These are phyloP conservation scores for Pichia insulana DNA, from an alignment of 805 yeast species.

Conservation along the genomic window DNA sequence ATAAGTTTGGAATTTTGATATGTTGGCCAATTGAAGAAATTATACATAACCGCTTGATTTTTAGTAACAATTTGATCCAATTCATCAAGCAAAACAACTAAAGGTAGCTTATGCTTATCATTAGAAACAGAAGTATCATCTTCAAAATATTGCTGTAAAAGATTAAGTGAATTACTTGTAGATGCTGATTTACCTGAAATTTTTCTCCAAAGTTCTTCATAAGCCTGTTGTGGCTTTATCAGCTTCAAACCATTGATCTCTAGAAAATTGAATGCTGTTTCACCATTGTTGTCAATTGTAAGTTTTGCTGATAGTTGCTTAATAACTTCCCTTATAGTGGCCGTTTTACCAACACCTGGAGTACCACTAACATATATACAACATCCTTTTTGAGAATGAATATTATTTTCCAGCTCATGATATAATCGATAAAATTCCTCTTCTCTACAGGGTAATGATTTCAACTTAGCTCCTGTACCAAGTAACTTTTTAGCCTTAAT, in stretches of 20 bases:
- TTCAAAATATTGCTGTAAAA: constrained; percentile 64
- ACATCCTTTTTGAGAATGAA: constrained; percentile 63
- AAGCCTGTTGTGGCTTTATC: constrained; percentile 69
- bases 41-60: constrained; percentile 82
- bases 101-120: constrained; percentile 33
- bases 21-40: constrained; percentile 97
- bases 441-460: constrained; percentile 76
- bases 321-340: constrained; percentile 82
- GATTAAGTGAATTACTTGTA: constrained; percentile 54
- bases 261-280: constrained; percentile 50
- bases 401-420: constrained; percentile 59
- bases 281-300: constrained; percentile 15
- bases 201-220: constrained; percentile 75
- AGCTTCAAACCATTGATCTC: constrained; percentile 91
- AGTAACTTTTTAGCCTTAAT: constrained; percentile 33
- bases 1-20: constrained; percentile 68
- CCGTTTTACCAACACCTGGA: constrained; percentile 97
- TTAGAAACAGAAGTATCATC: constrained; percentile 10
- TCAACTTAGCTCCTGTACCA: constrained; percentile 32
- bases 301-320: constrained; percentile 42
- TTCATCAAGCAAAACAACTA: constrained; percentile 82
- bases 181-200: constrained; percentile 52
- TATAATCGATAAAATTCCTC: constrained; percentile 68
- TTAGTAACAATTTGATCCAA: constrained; percentile 83
- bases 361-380: constrained; percentile 92